A percentile compares a stretch with the other conserved stretches of the same genome.
phyloP scores from a whole-genome alignment of 2,329 filamentous ascomycete species.

The Immersiporthe knoxdaviesiana region DNA sequence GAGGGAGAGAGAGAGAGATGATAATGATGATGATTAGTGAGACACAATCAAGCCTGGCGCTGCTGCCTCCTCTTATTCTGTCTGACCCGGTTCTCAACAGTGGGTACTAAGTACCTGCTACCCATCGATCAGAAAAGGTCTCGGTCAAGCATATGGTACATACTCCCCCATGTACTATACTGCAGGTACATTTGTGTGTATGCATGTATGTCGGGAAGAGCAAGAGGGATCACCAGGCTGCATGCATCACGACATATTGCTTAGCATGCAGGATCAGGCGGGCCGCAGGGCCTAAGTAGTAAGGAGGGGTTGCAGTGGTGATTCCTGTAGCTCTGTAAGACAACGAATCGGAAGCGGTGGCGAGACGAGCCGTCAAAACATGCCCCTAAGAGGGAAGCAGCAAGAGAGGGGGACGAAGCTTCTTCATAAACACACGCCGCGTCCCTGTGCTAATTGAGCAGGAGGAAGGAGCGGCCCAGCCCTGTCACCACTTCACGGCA shows the following conservation, averaged over 20 bases:
- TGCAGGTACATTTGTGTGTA: background rate
- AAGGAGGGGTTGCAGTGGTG: background rate
- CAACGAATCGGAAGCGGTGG: background rate
- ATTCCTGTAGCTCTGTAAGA: background rate
- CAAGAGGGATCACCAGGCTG: constrained; percentile 14
- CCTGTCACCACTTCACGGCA: background rate
- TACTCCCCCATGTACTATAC: background rate
- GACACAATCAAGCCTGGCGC: background rate
- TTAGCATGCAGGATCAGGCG: background rate
- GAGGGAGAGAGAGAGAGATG: too few relatives aligned
- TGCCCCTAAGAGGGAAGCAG: background rate
- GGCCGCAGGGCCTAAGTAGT: background rate
- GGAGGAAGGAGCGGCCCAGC: background rate
- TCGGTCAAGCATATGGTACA: background rate
- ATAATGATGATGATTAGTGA: background rate
- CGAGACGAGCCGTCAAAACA: background rate
- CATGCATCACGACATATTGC: constrained; percentile 22
- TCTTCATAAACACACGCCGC: background rate
- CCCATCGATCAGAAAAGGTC: background rate
- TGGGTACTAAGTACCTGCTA: background rate
- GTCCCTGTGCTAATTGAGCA: too few relatives aligned
- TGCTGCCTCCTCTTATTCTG: background rate
- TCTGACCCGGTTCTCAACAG: background rate
- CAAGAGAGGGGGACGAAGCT: background rate
- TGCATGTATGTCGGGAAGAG: background rate